Percentiles rank a stretch among this genome's conserved stretches.
phyloP scores from a whole-genome alignment of 2,329 filamentous ascomycete genomes.

The Trichophyton benhamiae region DNA sequence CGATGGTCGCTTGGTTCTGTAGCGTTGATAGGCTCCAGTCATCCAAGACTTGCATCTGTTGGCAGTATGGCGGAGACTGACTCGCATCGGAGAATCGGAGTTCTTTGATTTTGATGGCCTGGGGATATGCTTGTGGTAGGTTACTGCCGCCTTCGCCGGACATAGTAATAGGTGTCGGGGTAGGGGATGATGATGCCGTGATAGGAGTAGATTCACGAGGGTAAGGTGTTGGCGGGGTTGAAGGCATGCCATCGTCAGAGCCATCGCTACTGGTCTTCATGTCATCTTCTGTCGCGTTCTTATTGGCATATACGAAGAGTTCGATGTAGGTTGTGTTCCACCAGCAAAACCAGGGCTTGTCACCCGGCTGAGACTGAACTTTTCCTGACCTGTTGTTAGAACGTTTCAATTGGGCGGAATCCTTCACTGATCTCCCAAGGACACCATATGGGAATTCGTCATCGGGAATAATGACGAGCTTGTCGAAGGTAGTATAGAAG shows the following conservation, averaged over 20 bases:
- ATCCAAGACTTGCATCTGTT: slow-evolving; percentile 49
- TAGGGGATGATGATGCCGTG: slow-evolving; percentile 3
- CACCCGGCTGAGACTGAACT: slow-evolving; percentile 39
- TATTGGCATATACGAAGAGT: slow-evolving; percentile 52
- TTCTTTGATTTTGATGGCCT: slow-evolving; percentile 54
- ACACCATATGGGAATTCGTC: slow-evolving; percentile 20
- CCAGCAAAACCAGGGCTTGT: slow-evolving; percentile 56
- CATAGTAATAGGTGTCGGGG: slow-evolving; percentile 10
- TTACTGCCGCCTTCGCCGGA: background rate
- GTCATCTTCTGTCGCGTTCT: background rate
- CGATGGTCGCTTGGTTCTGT: slow-evolving; percentile 14
- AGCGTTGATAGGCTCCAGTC: slow-evolving; percentile 33
- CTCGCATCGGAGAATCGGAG: slow-evolving; percentile 39
- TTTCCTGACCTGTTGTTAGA: slow-evolving; percentile 23
- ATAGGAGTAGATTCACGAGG: slow-evolving; percentile 1
- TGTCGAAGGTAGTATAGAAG: slow-evolving; percentile 51
- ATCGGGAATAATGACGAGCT: slow-evolving; percentile 45
- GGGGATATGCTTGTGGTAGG: slow-evolving; percentile 35
- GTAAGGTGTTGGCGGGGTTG: background rate
- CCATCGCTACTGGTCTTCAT: slow-evolving; percentile 4
- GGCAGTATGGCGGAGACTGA: slow-evolving; percentile 44
- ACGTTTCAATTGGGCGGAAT: slow-evolving; percentile 16
- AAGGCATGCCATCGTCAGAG: background rate
- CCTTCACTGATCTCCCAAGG: slow-evolving; percentile 13
- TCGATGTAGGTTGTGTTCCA: slow-evolving; percentile 58